phyloP scores from a whole-genome alignment of 1,139 yeast genomes.

The Pichia sp. region DNA sequence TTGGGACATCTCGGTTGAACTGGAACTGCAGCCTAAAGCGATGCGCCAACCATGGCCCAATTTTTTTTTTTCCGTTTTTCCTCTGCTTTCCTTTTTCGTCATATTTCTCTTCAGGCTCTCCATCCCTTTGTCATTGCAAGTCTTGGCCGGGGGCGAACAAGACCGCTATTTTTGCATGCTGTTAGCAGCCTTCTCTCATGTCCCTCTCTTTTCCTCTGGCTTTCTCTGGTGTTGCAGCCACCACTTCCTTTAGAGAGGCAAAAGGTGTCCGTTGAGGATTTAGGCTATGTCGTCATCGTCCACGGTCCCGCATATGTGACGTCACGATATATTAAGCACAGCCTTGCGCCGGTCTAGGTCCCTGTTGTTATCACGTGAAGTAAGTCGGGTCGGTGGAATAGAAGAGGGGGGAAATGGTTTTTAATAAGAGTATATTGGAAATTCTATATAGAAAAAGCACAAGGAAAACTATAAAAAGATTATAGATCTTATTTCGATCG shows the following conservation, averaged over 20 bases:
- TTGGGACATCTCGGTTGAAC: neutral
- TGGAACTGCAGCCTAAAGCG: neutral
- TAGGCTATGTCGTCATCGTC: too few relatives aligned
- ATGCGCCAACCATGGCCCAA: neutral
- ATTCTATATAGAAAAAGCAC: conserved; percentile 17
- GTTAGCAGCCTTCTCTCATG: too few relatives aligned
- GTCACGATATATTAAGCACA: too few relatives aligned
- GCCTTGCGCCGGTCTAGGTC: too few relatives aligned
- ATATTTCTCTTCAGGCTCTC: neutral
- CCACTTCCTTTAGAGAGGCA: too few relatives aligned
- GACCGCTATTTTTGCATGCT: too few relatives aligned
- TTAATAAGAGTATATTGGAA: conserved; percentile 4
- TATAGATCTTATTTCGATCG: neutral
- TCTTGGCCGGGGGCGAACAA: neutral
- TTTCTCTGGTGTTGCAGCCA: too few relatives aligned
- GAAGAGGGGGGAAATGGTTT: neutral
- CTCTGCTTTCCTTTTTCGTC: neutral
- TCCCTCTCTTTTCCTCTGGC: too few relatives aligned
- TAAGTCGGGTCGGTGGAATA: too few relatives aligned
- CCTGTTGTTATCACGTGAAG: too few relatives aligned
- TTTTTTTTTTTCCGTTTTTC: neutral
- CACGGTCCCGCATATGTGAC: too few relatives aligned
- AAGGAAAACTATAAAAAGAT: conserved; percentile 1
- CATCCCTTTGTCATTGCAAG: neutral
- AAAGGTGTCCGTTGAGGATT: too few relatives aligned